phyloP scores from a whole-genome alignment of 2,329 filamentous ascomycete species.

The Volutella citrinella region DNA sequence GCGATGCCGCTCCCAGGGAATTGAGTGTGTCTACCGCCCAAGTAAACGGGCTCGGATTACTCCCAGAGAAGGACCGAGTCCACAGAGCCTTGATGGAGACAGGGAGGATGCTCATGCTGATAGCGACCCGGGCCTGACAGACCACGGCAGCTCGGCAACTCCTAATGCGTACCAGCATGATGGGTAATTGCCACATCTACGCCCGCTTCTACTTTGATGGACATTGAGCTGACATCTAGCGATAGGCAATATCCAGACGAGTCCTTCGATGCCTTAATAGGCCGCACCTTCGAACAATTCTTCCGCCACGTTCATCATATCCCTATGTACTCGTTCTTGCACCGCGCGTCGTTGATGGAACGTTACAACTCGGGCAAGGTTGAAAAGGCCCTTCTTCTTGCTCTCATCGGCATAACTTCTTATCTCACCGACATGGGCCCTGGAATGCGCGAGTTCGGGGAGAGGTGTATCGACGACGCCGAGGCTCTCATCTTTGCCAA shows the following conservation, averaged over 20 bases:
- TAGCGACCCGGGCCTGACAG: constrained; percentile 33
- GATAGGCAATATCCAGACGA: constrained; percentile 36
- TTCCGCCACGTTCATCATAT: constrained; percentile 59
- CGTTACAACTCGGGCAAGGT: constrained; percentile 55
- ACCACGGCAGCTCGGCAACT: constrained; percentile 30
- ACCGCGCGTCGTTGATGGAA: constrained; percentile 58
- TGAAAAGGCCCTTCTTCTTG: constrained; percentile 51
- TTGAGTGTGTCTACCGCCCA: constrained; percentile 54
- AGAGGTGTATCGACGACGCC: constrained; percentile 53
- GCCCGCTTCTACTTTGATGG: background rate
- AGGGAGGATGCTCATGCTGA: constrained; percentile 32
- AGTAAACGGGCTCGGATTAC: constrained; percentile 39
- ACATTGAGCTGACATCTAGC: constrained; percentile 17
- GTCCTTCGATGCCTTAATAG: constrained; percentile 46
- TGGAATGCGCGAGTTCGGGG: constrained; percentile 49
- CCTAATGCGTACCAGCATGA: constrained; percentile 33
- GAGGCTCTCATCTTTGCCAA: constrained; percentile 50
- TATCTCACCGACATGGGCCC: constrained; percentile 53
- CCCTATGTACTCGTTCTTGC: constrained; percentile 56
- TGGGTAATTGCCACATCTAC: constrained; percentile 30
- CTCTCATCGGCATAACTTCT: constrained; percentile 54
- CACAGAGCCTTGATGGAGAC: constrained; percentile 33
- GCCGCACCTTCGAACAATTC: constrained; percentile 54
- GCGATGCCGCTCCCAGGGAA: constrained; percentile 46
- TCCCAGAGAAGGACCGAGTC: constrained; percentile 25